Base-by-base conservation (phyloP, 345 rosid species). In the Eucalyptus sp. region DNA sequence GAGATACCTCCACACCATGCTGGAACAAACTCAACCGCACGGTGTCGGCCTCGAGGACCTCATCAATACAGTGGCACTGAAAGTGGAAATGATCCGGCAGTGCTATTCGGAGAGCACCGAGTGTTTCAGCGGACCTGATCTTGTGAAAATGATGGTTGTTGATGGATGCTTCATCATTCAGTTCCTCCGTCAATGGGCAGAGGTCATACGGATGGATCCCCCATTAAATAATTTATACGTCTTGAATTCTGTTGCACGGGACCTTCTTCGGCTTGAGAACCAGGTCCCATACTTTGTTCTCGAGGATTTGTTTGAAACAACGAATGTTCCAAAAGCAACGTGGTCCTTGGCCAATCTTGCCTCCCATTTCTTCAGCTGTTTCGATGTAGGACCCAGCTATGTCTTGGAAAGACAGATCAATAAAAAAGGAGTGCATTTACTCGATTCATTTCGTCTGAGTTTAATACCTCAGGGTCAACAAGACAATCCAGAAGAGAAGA, bases 171-270 rank as follows among this genome's bases (percentile, higher is more conserved):
- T 66, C 22, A 66, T 66, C 76, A 31, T 31, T 15, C 6, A 66
- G 3, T 15, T 31, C 79, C 12, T 66, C 22, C 6, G 4, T 13
- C 54, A 15, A 15, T 0, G 1, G 0, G 52, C 7, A 16, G 52
- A 1, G 20, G 0, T 16, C 52, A 6, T 15, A 5, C 7, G 7
- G 7, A 50, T 0, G 18, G 18, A 15, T 50, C 52, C 52, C 3
- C 7, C 52, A 15, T 50, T 50, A 15, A 6, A 50, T 50, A 25
- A 56, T 56, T 22, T 1, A 22, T 56, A 20, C 29, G 62, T 56
- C 13, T 2, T 4, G 0, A 0, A 2, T 56, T 22, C 12, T 56
- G 27, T 56, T 9, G 29, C 4, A 4, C 62, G 13, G 25, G 62
- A 56, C 62, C 13, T 56, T 56, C 62, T 56, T 2, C 62, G 29